These are phyloP conservation scores for Rubia yunnanensis DNA, from an alignment of 257 asterid species.

Conservation along the genomic window DNA sequence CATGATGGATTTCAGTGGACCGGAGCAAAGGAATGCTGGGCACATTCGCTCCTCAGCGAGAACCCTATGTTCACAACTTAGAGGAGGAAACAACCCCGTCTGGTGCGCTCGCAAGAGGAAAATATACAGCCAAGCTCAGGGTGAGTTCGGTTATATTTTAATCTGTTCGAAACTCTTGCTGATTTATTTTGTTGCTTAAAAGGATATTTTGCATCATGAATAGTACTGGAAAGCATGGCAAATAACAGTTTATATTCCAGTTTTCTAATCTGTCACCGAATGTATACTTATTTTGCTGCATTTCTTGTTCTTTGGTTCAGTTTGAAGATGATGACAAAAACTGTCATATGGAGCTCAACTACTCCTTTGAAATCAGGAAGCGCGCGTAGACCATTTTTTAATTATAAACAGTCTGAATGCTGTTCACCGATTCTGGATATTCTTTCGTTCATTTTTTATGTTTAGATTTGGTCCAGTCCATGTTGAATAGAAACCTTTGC, in stretches of 20 bases:
- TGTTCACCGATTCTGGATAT: slow-evolving; percentile 5
- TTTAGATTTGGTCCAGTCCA: slow-evolving; percentile 1
- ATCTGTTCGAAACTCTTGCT: neutral
- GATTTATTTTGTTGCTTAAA: neutral
- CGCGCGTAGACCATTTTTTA: slow-evolving; percentile 23
- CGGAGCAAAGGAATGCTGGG: slow-evolving; percentile 73
- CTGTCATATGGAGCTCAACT: slow-evolving; percentile 57
- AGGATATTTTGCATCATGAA: neutral
- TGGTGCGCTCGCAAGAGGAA: slow-evolving; percentile 71
- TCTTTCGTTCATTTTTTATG: slow-evolving; percentile 11
- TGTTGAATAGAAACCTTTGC: slow-evolving; percentile 6
- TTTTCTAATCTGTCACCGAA: no score
- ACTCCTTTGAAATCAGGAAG: slow-evolving; percentile 56
- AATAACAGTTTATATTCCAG: neutral
- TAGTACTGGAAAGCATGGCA: neutral
- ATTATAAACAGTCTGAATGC: slow-evolving; percentile 1
- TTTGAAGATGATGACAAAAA: slow-evolving; percentile 66
- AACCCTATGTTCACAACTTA: slow-evolving; percentile 45
- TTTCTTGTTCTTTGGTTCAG: slow-evolving; percentile 28
- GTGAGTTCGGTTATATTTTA: slow-evolving; percentile 21
- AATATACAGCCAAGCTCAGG: slow-evolving; percentile 55
- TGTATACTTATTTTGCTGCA: slow-evolving; percentile 4
- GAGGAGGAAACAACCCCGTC: slow-evolving; percentile 81
- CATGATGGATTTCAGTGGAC: slow-evolving; percentile 43
- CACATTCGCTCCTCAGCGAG: slow-evolving; percentile 67